These are phyloP conservation scores for Neonectria magnoliae DNA, from an alignment of 2,329 filamentous ascomycete genomes.

Conservation along the genomic window DNA sequence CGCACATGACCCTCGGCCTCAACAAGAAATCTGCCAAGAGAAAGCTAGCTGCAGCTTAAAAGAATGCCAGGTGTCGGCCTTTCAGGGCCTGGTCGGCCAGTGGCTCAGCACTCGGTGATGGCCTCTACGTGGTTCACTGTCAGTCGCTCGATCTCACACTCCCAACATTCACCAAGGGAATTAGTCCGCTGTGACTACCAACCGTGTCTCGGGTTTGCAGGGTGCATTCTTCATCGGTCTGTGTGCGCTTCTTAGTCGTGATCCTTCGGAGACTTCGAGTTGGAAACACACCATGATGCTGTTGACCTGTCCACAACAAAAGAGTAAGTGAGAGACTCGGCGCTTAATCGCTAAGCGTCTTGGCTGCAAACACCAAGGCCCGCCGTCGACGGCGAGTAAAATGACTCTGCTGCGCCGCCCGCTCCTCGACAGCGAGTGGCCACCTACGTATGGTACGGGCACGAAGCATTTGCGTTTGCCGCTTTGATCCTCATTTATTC, in stretches of 20 bases:
- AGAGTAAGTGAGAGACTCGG: slow-evolving; percentile 15
- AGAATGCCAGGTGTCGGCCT: background rate
- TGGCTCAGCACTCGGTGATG: background rate
- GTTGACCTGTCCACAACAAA: background rate
- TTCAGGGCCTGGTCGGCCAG: background rate
- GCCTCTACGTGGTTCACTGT: background rate
- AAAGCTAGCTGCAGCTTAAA: slow-evolving; percentile 27
- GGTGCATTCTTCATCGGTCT: background rate
- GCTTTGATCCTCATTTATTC: background rate
- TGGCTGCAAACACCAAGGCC: slow-evolving; percentile 20
- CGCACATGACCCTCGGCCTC: slow-evolving; percentile 1
- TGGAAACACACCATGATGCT: background rate
- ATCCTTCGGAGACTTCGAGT: background rate
- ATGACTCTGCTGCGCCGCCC: background rate
- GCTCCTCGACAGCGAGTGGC: background rate
- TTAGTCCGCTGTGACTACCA: background rate
- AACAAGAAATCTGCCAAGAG: slow-evolving; percentile 31
- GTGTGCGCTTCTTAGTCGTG: background rate
- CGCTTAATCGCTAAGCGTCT: slow-evolving; percentile 18
- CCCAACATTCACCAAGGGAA: background rate
- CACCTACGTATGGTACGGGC: background rate
- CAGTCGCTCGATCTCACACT: background rate
- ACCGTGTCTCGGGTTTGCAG: background rate
- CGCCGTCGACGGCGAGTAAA: background rate
- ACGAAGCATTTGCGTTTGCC: too few species aligned